Conservation (phyloP, 1,284 basidiomycete genomes). For the Paramarasmius palmivorus region DNA sequence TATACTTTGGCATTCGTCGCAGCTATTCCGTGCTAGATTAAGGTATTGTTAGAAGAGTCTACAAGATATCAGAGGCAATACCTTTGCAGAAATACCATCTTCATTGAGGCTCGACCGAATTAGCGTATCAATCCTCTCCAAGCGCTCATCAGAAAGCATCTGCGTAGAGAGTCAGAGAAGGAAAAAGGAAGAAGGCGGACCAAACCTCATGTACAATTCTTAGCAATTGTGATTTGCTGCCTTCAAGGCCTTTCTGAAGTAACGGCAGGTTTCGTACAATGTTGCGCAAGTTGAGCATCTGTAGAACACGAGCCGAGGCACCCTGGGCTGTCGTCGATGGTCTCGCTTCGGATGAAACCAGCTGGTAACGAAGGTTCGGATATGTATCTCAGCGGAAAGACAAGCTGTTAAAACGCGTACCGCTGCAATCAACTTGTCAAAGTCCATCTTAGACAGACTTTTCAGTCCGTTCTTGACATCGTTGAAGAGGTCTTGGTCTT, state of each 20-base stretch:
- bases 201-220: constrained; percentile 60
- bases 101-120: constrained; percentile 74
- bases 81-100: constrained; percentile 60
- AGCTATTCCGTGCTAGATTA: constrained; percentile 59
- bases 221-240: constrained; percentile 61
- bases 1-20: constrained; percentile 79
- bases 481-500: constrained; percentile 73
- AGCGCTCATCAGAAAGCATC: constrained; percentile 73
- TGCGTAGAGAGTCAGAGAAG: constrained; percentile 26
- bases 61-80: constrained; percentile 25
- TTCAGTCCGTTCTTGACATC: constrained; percentile 72
- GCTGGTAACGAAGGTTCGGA: constrained; percentile 34
- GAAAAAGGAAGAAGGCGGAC: not conserved
- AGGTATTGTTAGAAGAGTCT: not conserved
- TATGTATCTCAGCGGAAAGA: not conserved
- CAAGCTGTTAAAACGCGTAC: constrained; percentile 39
- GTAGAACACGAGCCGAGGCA: constrained; percentile 69
- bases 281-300: constrained; percentile 76
- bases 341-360: constrained; percentile 62
- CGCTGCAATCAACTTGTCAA: constrained; percentile 83
- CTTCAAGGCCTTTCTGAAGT: constrained; percentile 60
- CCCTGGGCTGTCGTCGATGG: constrained; percentile 54
- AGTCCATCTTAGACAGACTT: constrained; percentile 75
- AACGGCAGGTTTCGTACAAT: constrained; percentile 66
- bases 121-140: constrained; percentile 60